Evolutionary conservation across 2,329 filamentous ascomycete species (phyloP), one percentile per base, ranked within the genome.

Genomic region (Lachnellula subtilissima): DNA sequence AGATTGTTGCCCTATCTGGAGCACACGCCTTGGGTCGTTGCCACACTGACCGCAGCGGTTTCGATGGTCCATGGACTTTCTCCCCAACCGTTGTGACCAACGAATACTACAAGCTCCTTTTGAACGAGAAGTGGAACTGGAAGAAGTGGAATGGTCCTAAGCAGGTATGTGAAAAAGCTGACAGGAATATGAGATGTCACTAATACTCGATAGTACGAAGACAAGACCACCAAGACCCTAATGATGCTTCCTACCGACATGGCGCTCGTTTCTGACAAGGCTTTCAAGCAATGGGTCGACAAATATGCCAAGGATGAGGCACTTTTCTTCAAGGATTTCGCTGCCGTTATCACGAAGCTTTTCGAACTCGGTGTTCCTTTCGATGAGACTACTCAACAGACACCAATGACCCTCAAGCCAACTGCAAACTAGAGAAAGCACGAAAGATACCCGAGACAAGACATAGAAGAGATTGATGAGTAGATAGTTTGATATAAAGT

Each of bases 181-280:
- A 25, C 22, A 12, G 14, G n/a, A 51, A 17, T 22, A 25, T 47
- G 8, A 4, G 6, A 25, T 14, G 42, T 2, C 36, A 25, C 51
- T 58, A 48, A 59, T 42, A 46, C 15, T 28, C 12, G 65, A 61
- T 56, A 95, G 82, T 93, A 87, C 72, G 86, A 96, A 76, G 92
- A 97, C 76, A 88, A 89, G 77, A 83, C 79, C 70, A 90, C 87
- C 69, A 92, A 96, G 83, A 81, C 81, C 43, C 78, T 97, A 67
- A 97, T 99, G 94, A 97, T 99, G 93, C 79, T 99, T 73, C 94
- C 94, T 52, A 88, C 91, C 63, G 93, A 99, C 70, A 85, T 95
- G 76, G 88, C 87, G 55, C 79, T 97, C 55, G 76, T 96, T 69
- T 83, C 92, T 77, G 93, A 97, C 77, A 93, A 93, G 82, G 79